These are phyloP conservation scores for Mortierella sp. DNA, from an alignment of 371 early-diverging fungal genomes.

Conservation along the genomic window DNA sequence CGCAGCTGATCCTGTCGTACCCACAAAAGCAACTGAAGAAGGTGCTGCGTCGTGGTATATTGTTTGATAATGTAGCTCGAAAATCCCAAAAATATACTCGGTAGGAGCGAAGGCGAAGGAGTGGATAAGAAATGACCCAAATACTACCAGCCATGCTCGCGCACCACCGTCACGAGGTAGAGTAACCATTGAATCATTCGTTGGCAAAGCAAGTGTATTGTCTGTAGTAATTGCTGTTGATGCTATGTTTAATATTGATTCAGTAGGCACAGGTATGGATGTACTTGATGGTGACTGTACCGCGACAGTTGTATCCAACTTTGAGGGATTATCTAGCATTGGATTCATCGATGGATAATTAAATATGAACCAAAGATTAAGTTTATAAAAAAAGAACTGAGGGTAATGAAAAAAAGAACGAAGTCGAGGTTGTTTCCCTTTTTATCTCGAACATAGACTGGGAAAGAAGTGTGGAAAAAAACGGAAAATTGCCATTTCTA, in stretches of 20 bases:
- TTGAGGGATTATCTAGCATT: not conserved
- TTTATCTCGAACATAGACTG: not conserved
- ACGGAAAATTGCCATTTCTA: conserved; percentile 27
- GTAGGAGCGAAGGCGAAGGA: conserved; percentile 51
- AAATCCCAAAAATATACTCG: conserved; percentile 50
- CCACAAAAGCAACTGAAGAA: conserved; percentile 52
- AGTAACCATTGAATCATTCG: not conserved
- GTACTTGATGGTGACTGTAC: not conserved
- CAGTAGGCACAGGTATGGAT: not conserved
- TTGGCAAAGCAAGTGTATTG: not conserved
- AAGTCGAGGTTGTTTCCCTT: not conserved
- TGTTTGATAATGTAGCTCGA: conserved; percentile 43
- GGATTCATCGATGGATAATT: conserved; percentile 1
- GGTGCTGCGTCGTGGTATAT: conserved; percentile 27
- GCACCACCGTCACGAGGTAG: conserved; percentile 32
- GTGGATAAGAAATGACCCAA: conserved; percentile 48
- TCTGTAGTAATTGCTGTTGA: not conserved
- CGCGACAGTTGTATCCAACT: not conserved
- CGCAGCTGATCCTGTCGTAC: conserved; percentile 45
- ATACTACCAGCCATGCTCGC: conserved; percentile 39
- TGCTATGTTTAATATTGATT: not conserved
- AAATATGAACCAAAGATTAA: not conserved
- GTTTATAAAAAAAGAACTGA: not conserved
- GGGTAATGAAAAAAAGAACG: not conserved
- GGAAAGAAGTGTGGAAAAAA: conserved; percentile 23